phyloP scores from a whole-genome alignment of 179 eudicot species.

The Actinidia polygama region DNA sequence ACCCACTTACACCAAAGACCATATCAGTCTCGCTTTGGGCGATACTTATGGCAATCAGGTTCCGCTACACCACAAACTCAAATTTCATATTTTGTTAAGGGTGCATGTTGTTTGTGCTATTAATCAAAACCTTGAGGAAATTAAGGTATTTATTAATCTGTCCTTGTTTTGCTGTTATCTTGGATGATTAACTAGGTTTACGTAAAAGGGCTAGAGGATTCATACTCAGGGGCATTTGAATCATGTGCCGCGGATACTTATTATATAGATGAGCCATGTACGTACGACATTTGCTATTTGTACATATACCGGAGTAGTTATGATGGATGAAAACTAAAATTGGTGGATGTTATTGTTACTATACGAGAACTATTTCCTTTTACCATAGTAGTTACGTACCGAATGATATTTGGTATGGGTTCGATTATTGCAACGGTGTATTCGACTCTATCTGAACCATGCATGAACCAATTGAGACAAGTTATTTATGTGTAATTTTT shows the following conservation, averaged over 20 bases:
- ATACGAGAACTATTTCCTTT: slow-evolving; percentile 47
- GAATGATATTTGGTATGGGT: slow-evolving; percentile 70
- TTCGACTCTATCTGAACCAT: slow-evolving; percentile 32
- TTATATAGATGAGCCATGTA: slow-evolving; percentile 70
- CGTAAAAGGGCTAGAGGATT: slow-evolving; percentile 78
- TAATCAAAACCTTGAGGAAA: too few relatives aligned
- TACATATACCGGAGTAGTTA: slow-evolving; percentile 72
- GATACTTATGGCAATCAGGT: slow-evolving; percentile 86
- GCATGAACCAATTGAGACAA: slow-evolving; percentile 6
- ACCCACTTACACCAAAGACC: slow-evolving; percentile 55
- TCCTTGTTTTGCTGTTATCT: too few relatives aligned
- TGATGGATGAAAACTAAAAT: slow-evolving; percentile 82
- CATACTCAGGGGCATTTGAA: slow-evolving; percentile 68
- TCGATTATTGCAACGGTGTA: slow-evolving; percentile 61
- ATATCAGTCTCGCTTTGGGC: slow-evolving; percentile 75
- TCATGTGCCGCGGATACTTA: slow-evolving; percentile 78
- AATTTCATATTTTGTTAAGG: too few relatives aligned
- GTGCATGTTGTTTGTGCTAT: too few relatives aligned
- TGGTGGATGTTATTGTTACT: slow-evolving; percentile 58
- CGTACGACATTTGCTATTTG: slow-evolving; percentile 73
- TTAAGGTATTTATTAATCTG: too few relatives aligned
- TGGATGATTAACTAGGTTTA: slow-evolving; percentile 51
- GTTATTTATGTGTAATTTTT: slow-evolving; percentile 9
- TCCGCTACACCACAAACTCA: too few relatives aligned
- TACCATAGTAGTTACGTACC: slow-evolving; percentile 57